phyloP scores from a whole-genome alignment of 2,329 filamentous ascomycete species.

The Calonectria pauciramosa region DNA sequence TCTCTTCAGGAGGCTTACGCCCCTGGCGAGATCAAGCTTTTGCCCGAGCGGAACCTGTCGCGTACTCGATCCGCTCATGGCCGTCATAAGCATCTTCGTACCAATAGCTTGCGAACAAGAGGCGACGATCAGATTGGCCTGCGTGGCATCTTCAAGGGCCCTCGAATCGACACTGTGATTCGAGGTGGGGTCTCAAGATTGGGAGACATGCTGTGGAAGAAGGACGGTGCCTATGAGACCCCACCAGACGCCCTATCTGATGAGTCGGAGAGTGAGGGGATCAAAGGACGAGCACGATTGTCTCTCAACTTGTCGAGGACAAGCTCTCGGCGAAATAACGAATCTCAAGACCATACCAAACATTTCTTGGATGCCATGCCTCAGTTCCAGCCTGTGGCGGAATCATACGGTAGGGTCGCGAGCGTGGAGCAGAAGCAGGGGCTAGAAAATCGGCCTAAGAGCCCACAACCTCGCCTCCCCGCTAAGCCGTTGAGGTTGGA shows the following conservation, averaged over 20 bases:
- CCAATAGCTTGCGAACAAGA: conserved; percentile 62
- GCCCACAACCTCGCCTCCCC: conserved; percentile 59
- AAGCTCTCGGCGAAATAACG: conserved; percentile 49
- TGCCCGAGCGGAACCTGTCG: conserved; percentile 44
- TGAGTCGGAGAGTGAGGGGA: conserved; percentile 63
- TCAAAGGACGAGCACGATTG: conserved; percentile 55
- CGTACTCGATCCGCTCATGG: conserved; percentile 57
- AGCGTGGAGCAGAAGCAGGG: conserved; percentile 34
- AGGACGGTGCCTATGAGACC: conserved; percentile 55
- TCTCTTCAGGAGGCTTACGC: conserved; percentile 46
- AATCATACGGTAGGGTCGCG: conserved; percentile 36
- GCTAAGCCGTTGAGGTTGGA: conserved; percentile 66
- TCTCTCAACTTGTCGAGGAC: conserved; percentile 53
- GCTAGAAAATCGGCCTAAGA: conserved; percentile 39
- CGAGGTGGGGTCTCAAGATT: conserved; percentile 70
- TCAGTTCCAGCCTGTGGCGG: conserved; percentile 58
- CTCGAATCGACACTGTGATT: conserved; percentile 80
- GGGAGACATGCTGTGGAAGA: conserved; percentile 70
- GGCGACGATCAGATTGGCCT: conserved; percentile 51
- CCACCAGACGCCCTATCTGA: conserved; percentile 58
- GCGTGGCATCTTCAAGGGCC: conserved; percentile 83
- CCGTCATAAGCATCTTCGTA: conserved; percentile 63
- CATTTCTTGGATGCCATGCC: conserved; percentile 68
- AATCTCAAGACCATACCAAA: conserved; percentile 52
- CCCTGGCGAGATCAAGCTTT: conserved; percentile 51